Evolutionary conservation across 768 basidiomycete species (phyloP), one percentile per base, ranked within the genome.

Genomic region (Trametes sanguinea): DNA sequence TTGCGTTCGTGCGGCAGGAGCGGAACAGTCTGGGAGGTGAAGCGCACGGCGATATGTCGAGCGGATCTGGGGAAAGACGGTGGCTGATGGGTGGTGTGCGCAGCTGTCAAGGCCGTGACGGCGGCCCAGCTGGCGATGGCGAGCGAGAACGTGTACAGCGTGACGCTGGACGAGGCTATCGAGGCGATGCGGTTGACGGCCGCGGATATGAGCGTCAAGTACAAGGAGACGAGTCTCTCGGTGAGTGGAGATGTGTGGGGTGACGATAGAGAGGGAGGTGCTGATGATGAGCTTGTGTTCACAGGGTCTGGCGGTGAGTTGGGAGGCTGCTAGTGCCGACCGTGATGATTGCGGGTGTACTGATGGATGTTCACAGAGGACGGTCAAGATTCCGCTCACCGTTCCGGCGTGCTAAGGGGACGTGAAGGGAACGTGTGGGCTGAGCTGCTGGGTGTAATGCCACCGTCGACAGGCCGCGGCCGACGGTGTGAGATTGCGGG

Each of bases 121-220:
- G 95, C 95, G 10, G 95, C 95, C 17, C 96, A 98, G 71, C 81
- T 98, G 4, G 93, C 95, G 7, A 89, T 97, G 84, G 94, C 95
- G 8, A 92, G 92, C 62, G 85, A 92, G 69, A 95, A 92, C 0
- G 81, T 91, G 13, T 94, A 94, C 68, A 85, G 87, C 37, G 94
- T 95, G 39, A 89, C 88, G 0, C 80, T 98, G 17, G 95, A 98
- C 71, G 94, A 97, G 73, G 95, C 95, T 2, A 97, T 98, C 57
- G 92, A 94, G 73, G 94, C 95, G 4, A 96, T 96, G 93, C 81
- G 92, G 27, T 72, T 96, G 51, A 97, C 94, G 6, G 95, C 95
- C 30, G 80, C 84, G n/a, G 92, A 95, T 73, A 96, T 96, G 94
- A 94, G 92, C 63, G 84, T 90, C 67, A 94, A 95, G 74, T 95